Percentiles rank a stretch among this genome's conserved stretches.
Conservation (phyloP, 2,329 filamentous ascomycete species). For the Talaromyces sp. region DNA sequence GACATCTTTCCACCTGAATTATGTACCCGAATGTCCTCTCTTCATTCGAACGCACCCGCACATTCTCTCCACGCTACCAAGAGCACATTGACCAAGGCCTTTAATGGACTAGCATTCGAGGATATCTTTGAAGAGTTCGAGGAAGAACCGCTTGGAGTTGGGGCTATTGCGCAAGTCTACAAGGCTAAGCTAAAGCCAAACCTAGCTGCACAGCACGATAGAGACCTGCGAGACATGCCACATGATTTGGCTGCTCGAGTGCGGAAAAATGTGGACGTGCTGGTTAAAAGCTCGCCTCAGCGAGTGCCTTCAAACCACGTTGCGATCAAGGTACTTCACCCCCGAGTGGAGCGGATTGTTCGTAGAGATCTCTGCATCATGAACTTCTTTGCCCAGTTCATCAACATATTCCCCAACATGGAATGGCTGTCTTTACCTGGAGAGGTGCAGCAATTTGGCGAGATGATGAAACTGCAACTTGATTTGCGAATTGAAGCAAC, state of each 20-base stretch:
- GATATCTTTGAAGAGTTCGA: slow-evolving; percentile 97
- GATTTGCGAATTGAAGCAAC: slow-evolving; percentile 92
- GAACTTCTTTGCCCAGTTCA: slow-evolving; percentile 77
- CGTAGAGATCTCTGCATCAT: slow-evolving; percentile 91
- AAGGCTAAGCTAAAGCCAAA: slow-evolving; percentile 84
- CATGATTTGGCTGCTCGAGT: slow-evolving; percentile 64
- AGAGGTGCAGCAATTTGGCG: slow-evolving; percentile 87
- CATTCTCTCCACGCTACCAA: slow-evolving; percentile 80
- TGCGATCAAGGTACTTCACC: slow-evolving; percentile 92
- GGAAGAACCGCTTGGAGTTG: slow-evolving; percentile 82
- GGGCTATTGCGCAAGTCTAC: slow-evolving; percentile 96
- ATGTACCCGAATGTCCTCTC: slow-evolving; percentile 87
- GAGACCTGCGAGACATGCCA: slow-evolving; percentile 49
- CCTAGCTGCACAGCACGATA: slow-evolving; percentile 60
- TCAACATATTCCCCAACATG: slow-evolving; percentile 88
- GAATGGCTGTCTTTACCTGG: slow-evolving; percentile 96
- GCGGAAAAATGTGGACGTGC: slow-evolving; percentile 73
- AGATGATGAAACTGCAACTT: slow-evolving; percentile 98
- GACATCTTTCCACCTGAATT: slow-evolving; percentile 94
- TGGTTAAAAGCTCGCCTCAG: slow-evolving; percentile 81
- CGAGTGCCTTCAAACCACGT: slow-evolving; percentile 88
- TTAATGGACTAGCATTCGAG: slow-evolving; percentile 72
- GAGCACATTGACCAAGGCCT: slow-evolving; percentile 73
- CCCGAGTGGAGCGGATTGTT: slow-evolving; percentile 82
- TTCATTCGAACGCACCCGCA: slow-evolving; percentile 91